Percentiles rank a stretch among this genome's conserved stretches.
Evolutionary conservation across 257 asterid species (phyloP).

Genomic region (Plectranthus barbatus): DNA sequence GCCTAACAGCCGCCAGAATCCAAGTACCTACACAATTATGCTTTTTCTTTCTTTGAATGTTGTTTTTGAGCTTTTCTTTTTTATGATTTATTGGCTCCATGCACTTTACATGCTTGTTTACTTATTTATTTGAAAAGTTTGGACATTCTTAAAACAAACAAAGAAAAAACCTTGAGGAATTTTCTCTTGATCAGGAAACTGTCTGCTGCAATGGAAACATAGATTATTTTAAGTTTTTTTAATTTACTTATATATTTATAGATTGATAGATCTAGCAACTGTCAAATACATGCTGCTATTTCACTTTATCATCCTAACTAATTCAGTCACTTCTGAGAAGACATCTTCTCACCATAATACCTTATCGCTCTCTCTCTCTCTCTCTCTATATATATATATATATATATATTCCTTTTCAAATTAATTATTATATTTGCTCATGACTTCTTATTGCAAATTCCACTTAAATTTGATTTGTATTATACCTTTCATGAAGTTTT

Average conservation of each 20-base stretch:
- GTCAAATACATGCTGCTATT: constrained; percentile 20
- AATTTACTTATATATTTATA: background rate
- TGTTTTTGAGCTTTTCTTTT: background rate
- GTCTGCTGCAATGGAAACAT: constrained; percentile 57
- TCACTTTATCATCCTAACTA: constrained; percentile 26
- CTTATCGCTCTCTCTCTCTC: background rate
- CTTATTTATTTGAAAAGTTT: background rate
- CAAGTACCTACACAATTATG: background rate
- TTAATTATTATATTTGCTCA: too few species aligned
- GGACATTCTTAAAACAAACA: background rate
- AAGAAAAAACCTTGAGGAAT: background rate
- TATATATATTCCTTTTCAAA: too few species aligned
- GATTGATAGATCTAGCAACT: background rate
- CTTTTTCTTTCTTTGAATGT: background rate
- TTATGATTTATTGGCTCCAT: background rate
- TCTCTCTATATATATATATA: too few species aligned
- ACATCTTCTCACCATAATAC: constrained; percentile 24
- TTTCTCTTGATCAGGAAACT: constrained; percentile 14
- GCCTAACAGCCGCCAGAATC: constrained; percentile 41
- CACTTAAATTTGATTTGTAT: background rate
- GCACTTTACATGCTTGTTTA: background rate
- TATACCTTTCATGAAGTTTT: too few species aligned
- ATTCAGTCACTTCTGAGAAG: constrained; percentile 53
- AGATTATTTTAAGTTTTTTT: background rate
- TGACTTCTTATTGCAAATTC: too few species aligned